Evolutionary conservation across 2,329 filamentous ascomycete species (phyloP), one percentile per base, ranked within the genome.

Genomic region (Colletotrichum sp.): DNA sequence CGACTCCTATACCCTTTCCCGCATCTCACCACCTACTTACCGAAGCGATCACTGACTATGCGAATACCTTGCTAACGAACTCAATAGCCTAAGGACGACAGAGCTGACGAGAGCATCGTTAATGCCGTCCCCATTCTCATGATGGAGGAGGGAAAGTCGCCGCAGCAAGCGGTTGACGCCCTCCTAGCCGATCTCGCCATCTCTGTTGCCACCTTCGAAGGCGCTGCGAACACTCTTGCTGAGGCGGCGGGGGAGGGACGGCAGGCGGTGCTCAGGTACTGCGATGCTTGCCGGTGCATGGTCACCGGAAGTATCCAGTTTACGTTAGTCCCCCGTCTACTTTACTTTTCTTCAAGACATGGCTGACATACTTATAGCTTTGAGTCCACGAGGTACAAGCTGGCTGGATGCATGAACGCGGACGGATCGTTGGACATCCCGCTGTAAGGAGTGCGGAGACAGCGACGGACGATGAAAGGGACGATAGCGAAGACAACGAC

Each of bases 351-450:
- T 8, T 18, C 3, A 13, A 39, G 44, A 8, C 44, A 52, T 21
- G 10, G 34, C 21, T 75, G 26, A 69, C 34, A n/a, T 3, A 9
- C 32, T 18, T 13, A 8, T 18, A 85, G 84, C 5, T 75, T 83
- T 57, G 80, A 80, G 57, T 85, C 84, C 13, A 80, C 80, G 24
- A 79, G 84, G 49, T 85, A 85, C 73, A 81, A 78, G 30, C 72
- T 86, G 21, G 78, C 76, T 5, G 79, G 81, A 57, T 81, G 82
- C 60, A 69, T 82, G 32, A 79, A 79, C 57, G 72, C 81, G 39
- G 82, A 86, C 36, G 84, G 83, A 13, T 82, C 81, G n/a, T 75
- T 86, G 73, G 79, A 80, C 30, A 82, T 85, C 69, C 73, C 78
- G 49, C 78, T 85, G 15, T 84, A 78, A 39, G 8, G 16, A 10